Evolutionary conservation across 345 rosid species (phyloP).

Genomic region (Hibiscus trionum): DNA sequence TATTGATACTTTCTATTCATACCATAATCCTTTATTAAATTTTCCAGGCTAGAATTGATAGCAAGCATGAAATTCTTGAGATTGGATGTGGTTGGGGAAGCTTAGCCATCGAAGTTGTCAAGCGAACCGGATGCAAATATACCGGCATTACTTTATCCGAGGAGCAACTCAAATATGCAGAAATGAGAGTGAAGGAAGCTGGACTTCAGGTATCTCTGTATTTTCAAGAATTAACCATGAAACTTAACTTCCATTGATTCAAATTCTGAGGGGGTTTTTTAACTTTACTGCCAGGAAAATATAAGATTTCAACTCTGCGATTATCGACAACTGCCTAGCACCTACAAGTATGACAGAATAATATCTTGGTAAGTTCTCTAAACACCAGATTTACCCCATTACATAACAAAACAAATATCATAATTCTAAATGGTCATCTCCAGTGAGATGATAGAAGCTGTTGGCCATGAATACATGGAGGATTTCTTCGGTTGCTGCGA

Average conservation of each 20-base stretch:
- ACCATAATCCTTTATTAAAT: neutral
- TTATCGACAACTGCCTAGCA: constrained; percentile 58
- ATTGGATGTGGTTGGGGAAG: constrained; percentile 97
- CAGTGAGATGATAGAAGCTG: constrained; percentile 93
- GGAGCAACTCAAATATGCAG: constrained; percentile 69
- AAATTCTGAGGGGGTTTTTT: neutral
- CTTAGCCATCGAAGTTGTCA: constrained; percentile 77
- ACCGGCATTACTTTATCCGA: constrained; percentile 73
- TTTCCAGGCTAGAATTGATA: constrained; percentile 49
- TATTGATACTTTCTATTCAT: neutral
- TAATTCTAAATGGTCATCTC: constrained; percentile 5
- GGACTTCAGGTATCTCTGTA: constrained; percentile 53
- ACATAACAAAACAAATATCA: neutral
- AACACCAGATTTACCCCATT: neutral
- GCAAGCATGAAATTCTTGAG: constrained; percentile 62
- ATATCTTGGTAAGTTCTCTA: constrained; percentile 58
- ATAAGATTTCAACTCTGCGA: constrained; percentile 66
- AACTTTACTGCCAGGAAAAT: constrained; percentile 34
- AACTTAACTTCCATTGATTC: neutral
- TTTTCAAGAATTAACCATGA: neutral
- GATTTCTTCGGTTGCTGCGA: constrained; percentile 68
- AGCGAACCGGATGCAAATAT: constrained; percentile 77
- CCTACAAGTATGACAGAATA: constrained; percentile 62
- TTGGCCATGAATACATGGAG: constrained; percentile 93
- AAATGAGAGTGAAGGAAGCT: constrained; percentile 67